These are phyloP conservation scores for Gomphus bonarii DNA, from an alignment of 1,284 basidiomycete genomes.

Conservation along the genomic window DNA sequence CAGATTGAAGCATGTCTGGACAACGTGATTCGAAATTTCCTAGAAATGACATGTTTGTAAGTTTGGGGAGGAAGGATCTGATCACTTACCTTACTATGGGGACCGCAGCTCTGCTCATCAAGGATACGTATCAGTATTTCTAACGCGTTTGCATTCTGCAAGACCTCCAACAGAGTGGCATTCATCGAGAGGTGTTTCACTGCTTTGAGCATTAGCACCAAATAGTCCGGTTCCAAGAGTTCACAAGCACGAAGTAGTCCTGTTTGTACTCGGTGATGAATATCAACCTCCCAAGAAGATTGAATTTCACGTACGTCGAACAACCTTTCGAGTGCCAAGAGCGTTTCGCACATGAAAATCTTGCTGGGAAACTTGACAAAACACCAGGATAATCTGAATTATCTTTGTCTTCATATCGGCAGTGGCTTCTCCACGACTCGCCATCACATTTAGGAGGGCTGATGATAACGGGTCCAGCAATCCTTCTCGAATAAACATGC, in stretches of 20 bases:
- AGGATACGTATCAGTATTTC: slow-evolving; percentile 82
- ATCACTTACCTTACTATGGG: slow-evolving; percentile 66
- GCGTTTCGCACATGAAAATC: slow-evolving; percentile 89
- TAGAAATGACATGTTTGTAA: slow-evolving; percentile 23
- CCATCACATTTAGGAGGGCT: slow-evolving; percentile 82
- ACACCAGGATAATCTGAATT: slow-evolving; percentile 83
- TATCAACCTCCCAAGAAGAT: background rate
- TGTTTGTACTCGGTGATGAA: slow-evolving; percentile 20
- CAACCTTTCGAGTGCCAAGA: slow-evolving; percentile 80
- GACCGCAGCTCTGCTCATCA: slow-evolving; percentile 70
- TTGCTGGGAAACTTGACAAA: slow-evolving; percentile 91
- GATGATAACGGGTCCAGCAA: slow-evolving; percentile 87
- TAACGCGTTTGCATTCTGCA: slow-evolving; percentile 94
- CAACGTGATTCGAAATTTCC: slow-evolving; percentile 91
- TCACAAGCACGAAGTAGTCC: slow-evolving; percentile 80
- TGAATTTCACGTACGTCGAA: slow-evolving; percentile 57
- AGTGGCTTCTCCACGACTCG: slow-evolving; percentile 55
- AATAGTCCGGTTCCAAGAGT: slow-evolving; percentile 70
- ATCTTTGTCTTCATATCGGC: slow-evolving; percentile 80
- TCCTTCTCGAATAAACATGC: slow-evolving; percentile 96
- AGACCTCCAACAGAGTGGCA: slow-evolving; percentile 77
- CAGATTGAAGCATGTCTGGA: slow-evolving; percentile 92
- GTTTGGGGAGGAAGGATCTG: background rate
- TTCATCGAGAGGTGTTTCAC: slow-evolving; percentile 96
- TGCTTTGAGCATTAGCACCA: slow-evolving; percentile 87